Conservation (phyloP, 345 rosid genomes). For the Laguncularia racemosa region DNA sequence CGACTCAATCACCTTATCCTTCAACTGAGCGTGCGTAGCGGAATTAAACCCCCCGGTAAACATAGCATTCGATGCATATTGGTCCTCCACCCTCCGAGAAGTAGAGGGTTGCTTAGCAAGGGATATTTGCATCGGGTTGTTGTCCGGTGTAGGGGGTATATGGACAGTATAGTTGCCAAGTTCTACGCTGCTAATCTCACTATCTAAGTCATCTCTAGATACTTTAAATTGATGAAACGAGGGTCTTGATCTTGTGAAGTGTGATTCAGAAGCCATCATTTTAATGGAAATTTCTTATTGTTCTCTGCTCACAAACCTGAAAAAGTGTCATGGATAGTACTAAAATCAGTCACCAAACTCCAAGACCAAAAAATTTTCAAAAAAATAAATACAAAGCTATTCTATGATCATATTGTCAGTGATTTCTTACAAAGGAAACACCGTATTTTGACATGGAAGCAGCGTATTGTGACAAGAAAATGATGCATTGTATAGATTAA, state of each 20-base stretch:
- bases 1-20: constrained; percentile 28
- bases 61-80: constrained; percentile 29
- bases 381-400: no score
- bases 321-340: no score
- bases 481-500: no score
- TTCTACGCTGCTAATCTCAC: constrained; percentile 34
- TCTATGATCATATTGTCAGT: no score
- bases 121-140: constrained; percentile 24
- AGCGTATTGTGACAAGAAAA: no score
- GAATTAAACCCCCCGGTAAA: constrained; percentile 36
- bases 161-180: constrained; percentile 37
- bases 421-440: no score
- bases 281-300: neutral
- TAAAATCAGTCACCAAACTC: no score
- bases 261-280: constrained; percentile 29
- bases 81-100: constrained; percentile 12
- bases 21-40: constrained; percentile 26
- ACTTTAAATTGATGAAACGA: constrained; percentile 30
- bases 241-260: constrained; percentile 10
- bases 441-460: no score
- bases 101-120: constrained; percentile 9
- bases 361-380: no score
- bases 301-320: no score
- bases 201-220: constrained; percentile 38
- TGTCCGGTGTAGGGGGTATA: constrained; percentile 64